A percentile compares a stretch with the other conserved stretches of the same genome.
phyloP scores from a whole-genome alignment of 2,329 filamentous ascomycete species.

The Cytospora chrysosperma region DNA sequence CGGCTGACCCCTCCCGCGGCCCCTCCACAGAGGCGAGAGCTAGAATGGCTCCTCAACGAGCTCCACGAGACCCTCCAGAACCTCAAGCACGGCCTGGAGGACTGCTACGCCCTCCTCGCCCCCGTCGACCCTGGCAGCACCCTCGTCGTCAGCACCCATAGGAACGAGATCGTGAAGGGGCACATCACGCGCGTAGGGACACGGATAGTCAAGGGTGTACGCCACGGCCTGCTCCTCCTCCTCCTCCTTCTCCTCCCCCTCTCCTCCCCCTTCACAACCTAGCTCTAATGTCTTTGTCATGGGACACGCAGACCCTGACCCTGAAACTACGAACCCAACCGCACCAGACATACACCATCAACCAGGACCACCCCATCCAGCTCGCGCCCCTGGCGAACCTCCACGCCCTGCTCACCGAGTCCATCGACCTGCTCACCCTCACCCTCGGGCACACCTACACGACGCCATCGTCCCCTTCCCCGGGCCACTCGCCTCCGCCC shows the following conservation, averaged over 20 bases:
- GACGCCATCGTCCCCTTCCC: conserved; percentile 41
- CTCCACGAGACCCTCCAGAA: conserved; percentile 48
- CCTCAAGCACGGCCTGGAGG: conserved; percentile 69
- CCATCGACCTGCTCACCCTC: conserved; percentile 78
- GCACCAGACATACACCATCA: conserved; percentile 47
- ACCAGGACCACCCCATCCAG: conserved; percentile 50
- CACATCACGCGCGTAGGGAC: conserved; percentile 87
- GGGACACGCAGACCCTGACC: conserved; percentile 75
- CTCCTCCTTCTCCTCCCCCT: background rate
- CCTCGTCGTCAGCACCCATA: conserved; percentile 80
- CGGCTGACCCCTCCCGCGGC: conserved; percentile 8
- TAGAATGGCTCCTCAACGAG: conserved; percentile 54
- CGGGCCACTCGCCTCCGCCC: conserved; percentile 54
- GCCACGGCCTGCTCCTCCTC: conserved; percentile 34
- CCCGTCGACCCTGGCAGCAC: conserved; percentile 84
- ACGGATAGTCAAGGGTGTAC: conserved; percentile 85
- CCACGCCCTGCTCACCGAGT: conserved; percentile 75
- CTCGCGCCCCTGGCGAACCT: conserved; percentile 71
- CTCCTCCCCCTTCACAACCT: too few species aligned
- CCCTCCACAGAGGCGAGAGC: conserved; percentile 47
- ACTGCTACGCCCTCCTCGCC: conserved; percentile 83
- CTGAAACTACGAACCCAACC: conserved; percentile 72
- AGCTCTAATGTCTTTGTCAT: too few species aligned
- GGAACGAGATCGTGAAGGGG: conserved; percentile 89
- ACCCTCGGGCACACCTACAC: conserved; percentile 62